These are phyloP conservation scores for Carex scoparia DNA, from an alignment of 176 grass and related monocot genomes.

Conservation along the genomic window DNA sequence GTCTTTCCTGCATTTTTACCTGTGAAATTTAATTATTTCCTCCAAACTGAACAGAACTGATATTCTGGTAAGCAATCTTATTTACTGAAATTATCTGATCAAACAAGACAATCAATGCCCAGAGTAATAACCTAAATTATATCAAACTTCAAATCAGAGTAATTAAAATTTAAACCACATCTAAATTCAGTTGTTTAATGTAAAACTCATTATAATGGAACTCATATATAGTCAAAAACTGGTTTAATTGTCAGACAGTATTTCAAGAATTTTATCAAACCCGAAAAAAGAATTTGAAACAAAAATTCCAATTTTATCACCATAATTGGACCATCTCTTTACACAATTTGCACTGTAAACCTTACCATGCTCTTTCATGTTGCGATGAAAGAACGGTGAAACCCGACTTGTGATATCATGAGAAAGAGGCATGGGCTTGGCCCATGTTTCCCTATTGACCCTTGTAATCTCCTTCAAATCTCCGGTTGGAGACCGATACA, in stretches of 20 bases:
- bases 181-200: background rate
- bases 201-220: background rate
- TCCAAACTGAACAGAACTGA: background rate
- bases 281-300: background rate
- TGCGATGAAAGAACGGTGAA: slow-evolving; percentile 29
- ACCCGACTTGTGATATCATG: slow-evolving; percentile 43
- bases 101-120: background rate
- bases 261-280: background rate
- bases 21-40: background rate
- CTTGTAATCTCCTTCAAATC: slow-evolving; percentile 32
- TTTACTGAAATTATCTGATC: background rate
- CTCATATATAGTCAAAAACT: background rate
- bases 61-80: background rate
- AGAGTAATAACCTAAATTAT: background rate
- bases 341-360: background rate
- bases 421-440: slow-evolving; percentile 35
- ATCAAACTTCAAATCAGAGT: slow-evolving; percentile 2
- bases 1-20: slow-evolving; percentile 23
- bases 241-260: background rate
- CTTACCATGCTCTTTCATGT: slow-evolving; percentile 33
- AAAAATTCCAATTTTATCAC: background rate
- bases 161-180: background rate
- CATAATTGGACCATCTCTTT: too few species aligned
- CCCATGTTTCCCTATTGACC: slow-evolving; percentile 33
- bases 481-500: slow-evolving; percentile 41